Percentiles rank a stretch among this genome's conserved stretches.
Evolutionary conservation across 2,329 filamentous ascomycete genomes (phyloP).

Genomic region (Lasiodiplodia sp.): DNA sequence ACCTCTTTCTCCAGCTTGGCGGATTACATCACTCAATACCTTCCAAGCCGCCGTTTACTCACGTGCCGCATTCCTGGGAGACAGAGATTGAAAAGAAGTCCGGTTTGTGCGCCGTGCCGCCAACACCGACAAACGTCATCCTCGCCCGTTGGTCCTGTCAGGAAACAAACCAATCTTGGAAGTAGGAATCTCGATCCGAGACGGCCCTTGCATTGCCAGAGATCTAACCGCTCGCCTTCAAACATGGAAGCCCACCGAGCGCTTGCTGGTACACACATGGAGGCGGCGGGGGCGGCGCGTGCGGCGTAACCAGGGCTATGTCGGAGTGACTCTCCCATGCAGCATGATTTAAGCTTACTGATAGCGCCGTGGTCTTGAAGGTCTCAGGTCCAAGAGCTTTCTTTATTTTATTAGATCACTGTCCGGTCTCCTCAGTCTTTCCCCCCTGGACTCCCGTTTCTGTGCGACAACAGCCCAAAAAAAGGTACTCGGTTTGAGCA

Average conservation of each 20-base stretch:
- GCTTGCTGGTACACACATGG: slow-evolving; percentile 9
- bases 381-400: neutral
- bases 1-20: slow-evolving; percentile 5
- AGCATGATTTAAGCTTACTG: slow-evolving; percentile 15
- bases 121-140: slow-evolving; percentile 10
- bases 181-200: slow-evolving; percentile 16
- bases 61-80: neutral
- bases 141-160: neutral
- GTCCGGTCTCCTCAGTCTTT: neutral
- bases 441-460: neutral
- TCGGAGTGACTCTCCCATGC: neutral
- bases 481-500: slow-evolving; percentile 4
- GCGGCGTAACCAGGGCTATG: slow-evolving; percentile 9
- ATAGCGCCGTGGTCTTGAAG: neutral
- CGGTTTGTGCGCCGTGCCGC: neutral
- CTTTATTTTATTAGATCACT: neutral
- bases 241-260: neutral
- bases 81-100: neutral
- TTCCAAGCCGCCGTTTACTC: neutral
- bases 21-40: neutral
- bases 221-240: neutral
- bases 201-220: slow-evolving; percentile 13
- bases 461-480: neutral
- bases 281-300: neutral
- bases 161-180: neutral